Evolutionary conservation across 2,329 filamentous ascomycete genomes (phyloP).

Genomic region (Colletotrichum salicis): DNA sequence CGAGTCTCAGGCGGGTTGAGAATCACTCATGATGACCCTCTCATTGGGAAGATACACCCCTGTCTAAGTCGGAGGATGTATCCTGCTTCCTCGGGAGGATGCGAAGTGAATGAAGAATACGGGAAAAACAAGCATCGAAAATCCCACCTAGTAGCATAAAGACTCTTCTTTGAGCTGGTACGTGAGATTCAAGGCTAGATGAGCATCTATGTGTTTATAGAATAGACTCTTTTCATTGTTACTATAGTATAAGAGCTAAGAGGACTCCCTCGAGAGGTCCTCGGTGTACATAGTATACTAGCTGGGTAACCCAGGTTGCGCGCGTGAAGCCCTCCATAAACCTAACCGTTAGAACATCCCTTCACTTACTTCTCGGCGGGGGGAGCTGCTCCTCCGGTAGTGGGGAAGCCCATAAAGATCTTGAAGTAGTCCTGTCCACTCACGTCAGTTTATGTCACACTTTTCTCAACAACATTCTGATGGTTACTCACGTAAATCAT

Average conservation of each 20-base stretch:
- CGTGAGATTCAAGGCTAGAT: no score
- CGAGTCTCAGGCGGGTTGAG: no score
- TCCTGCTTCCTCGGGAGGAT: no score
- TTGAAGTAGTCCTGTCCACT: conserved; percentile 79
- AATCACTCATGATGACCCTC: no score
- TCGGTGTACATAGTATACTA: not conserved
- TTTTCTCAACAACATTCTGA: not conserved
- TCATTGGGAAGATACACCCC: no score
- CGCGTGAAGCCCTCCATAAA: not conserved
- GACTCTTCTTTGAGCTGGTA: not conserved
- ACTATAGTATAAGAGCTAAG: not conserved
- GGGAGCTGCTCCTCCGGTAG: conserved; percentile 75
- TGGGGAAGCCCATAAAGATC: conserved; percentile 88
- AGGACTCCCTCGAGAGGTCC: not conserved
- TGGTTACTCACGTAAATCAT: conserved; percentile 79
- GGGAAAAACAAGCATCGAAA: no score
- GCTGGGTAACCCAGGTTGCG: not conserved
- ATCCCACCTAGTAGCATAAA: not conserved
- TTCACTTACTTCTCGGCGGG: conserved; percentile 56
- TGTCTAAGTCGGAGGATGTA: no score
- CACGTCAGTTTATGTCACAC: conserved; percentile 38
- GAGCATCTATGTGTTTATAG: not conserved
- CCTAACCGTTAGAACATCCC: no score
- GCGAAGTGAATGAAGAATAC: no score
- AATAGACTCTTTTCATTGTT: not conserved